Conservation (phyloP, 2,329 filamentous ascomycete genomes). For the Colletotrichum endophyticum region DNA sequence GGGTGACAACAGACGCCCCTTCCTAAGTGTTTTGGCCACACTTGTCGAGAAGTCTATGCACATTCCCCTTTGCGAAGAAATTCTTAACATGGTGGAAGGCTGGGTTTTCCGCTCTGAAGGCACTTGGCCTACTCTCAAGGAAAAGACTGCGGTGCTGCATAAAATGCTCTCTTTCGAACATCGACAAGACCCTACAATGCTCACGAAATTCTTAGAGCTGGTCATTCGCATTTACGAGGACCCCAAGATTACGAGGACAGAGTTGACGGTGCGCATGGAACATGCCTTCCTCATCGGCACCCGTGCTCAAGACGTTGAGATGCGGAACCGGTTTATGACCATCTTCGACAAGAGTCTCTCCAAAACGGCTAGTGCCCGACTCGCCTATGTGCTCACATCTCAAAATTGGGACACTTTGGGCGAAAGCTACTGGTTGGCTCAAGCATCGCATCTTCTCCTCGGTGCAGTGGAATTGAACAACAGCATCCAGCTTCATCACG, state of each 20-base stretch:
- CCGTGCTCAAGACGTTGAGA: constrained; percentile 89
- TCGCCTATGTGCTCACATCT: constrained; percentile 86
- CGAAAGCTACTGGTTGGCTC: constrained; percentile 96
- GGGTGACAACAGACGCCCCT: constrained; percentile 88
- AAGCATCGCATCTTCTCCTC: constrained; percentile 91
- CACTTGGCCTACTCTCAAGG: constrained; percentile 95
- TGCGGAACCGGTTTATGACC: constrained; percentile 95
- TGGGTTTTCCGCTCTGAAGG: constrained; percentile 98
- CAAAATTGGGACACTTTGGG: constrained; percentile 97
- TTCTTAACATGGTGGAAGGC: constrained; percentile 88
- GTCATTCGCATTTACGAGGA: constrained; percentile 99
- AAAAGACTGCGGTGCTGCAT: constrained; percentile 97
- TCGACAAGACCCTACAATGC: constrained; percentile 79
- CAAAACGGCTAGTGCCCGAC: constrained; percentile 85
- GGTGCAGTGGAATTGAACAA: constrained; percentile 87
- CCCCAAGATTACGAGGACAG: constrained; percentile 90
- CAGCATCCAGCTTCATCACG: constrained; percentile 77
- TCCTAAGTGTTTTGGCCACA: constrained; percentile 92
- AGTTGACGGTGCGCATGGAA: constrained; percentile 96
- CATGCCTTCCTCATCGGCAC: constrained; percentile 98
- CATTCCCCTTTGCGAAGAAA: constrained; percentile 85
- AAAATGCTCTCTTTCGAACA: constrained; percentile 98
- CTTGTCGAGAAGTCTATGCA: constrained; percentile 95
- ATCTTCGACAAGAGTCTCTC: constrained; percentile 96
- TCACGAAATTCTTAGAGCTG: constrained; percentile 92